Evolutionary conservation across 257 asterid species (phyloP), one percentile per base, ranked within the genome.

Genomic region (Solanum chiquidenum): DNA sequence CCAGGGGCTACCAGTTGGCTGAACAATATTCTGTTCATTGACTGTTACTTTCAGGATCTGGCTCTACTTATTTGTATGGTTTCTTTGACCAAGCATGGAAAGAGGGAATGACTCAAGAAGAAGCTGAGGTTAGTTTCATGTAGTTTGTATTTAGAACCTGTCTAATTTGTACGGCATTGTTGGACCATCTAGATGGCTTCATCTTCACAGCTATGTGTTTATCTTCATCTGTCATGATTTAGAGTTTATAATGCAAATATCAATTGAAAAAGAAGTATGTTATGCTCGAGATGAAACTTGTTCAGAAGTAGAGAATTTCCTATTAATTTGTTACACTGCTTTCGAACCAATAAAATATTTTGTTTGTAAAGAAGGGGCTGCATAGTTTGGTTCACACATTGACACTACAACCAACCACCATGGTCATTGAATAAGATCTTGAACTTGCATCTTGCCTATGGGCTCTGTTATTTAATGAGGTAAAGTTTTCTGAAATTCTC

Each of bases 31-130:
- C 60, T 88, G 84, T 90, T 42, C 83, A 52, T 66, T 88, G 31
- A 68, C 42, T 86, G 64, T 76, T 69, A 83, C 90, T 76, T 76
- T 40, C 60, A 95, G 98, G 98, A 83, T 95, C 98, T 40, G 98
- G 98, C 33, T 95, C 98, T 7, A 52, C 93, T 4, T 95, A 95
- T 88, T 89, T 95, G 89, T 95, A 95, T 84, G 98, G 98, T 44
- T 94, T 93, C 91, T 93, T 95, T 89, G 98, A 95, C 89, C 95
- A 95, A 91, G 96, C 84, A 34, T 95, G 98, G 98, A 94, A 88
- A 90, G 95, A 91, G 90, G 98, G 97, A 83, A 95, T 95, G 98
- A 93, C 96, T 58, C 94, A 74, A 89, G 95, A 94, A 68, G 98
- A 95, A 90, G 97, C 96, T 88, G 98, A 95, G 83, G 60, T 38